Base-by-base conservation (phyloP, 768 basidiomycete genomes). In the Hygrophorus pudorinus region DNA sequence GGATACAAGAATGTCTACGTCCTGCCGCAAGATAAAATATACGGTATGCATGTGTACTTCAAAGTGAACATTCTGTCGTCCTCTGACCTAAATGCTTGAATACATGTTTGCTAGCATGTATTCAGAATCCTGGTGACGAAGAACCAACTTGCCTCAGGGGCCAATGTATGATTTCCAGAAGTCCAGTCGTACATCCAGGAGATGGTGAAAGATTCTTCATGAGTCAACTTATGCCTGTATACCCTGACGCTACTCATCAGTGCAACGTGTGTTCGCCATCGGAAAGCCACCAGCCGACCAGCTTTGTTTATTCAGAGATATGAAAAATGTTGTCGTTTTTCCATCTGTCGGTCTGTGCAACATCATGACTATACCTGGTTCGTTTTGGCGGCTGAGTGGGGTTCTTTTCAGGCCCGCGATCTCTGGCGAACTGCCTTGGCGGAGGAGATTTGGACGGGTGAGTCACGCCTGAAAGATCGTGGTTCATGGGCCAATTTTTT, bases 371-470 rank as follows among this genome's bases (percentile, higher is more conserved):
- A 8, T n/a, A 38, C 27, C 10, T 2, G 10, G 21, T 18, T 5
- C 16, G 40, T 20, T 42, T 29, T 42, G 24, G 24, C 4, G 24
- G 24, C 24, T 24, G 24, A 13, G 27, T 14, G 8, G 12, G 34
- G 29, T 24, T 44, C 7, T 12, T 5, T 29, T 8, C 50, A 85
- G 81, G 80, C 4, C 45, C 52, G 1, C 73, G 81, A 30, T 81
- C 84, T 1, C 54, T 86, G 33, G 72, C 85, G 8, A 84, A 81
- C 2, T 76, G 73, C 48, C 67, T 87, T 12, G 80, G 73, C 8
- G 85, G 85, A 29, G 85, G 85, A 0, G 85, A 88, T 62, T 62
- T 87, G n/a, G 85, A 87, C 45, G 85, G 85, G 82, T 84, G 56
- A 52, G 66, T 51, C 28, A 16, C 10, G 18, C n/a, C n/a, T 31